Evolutionary conservation across 306 rosid genomes (phyloP).

Genomic region (Fagus crenata): DNA sequence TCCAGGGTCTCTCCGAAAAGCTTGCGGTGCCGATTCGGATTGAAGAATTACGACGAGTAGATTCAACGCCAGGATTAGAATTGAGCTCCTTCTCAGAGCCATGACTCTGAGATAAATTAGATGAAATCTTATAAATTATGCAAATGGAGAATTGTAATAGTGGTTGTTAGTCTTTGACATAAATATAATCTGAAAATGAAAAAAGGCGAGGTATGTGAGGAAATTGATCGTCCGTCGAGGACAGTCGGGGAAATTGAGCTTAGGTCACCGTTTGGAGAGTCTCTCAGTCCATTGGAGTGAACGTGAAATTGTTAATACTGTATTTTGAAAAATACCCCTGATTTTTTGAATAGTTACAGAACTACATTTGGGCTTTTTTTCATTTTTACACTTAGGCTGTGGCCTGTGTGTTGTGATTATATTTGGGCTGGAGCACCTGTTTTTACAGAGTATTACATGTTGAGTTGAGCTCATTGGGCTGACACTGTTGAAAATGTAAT

Average conservation of each 20-base stretch:
- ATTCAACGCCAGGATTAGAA: slow-evolving; percentile 33
- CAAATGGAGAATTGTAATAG: not conserved
- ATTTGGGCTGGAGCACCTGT: too few species aligned
- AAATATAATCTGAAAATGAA: not conserved
- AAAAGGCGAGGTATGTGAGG: too few species aligned
- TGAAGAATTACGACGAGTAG: slow-evolving; percentile 38
- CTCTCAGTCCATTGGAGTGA: not conserved
- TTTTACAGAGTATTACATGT: too few species aligned
- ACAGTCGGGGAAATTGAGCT: not conserved
- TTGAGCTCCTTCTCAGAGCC: slow-evolving; percentile 26
- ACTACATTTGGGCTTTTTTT: not conserved
- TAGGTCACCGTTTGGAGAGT: too few species aligned
- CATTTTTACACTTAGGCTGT: too few species aligned
- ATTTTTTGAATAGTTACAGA: not conserved
- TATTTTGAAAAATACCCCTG: slow-evolving; percentile 4
- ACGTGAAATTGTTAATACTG: not conserved
- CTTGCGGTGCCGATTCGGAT: slow-evolving; percentile 71
- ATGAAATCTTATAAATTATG: not conserved
- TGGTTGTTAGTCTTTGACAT: not conserved
- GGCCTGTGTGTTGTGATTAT: not conserved
- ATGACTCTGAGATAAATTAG: slow-evolving; percentile 28
- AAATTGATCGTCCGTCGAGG: not conserved
- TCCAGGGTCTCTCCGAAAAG: slow-evolving; percentile 69
- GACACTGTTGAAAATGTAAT: too few species aligned
- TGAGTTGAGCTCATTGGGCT: not conserved